Percentiles rank a stretch among this genome's conserved stretches.
These are phyloP conservation scores for Agaricus sinodeliciosus DNA, from an alignment of 768 basidiomycete species.

Conservation along the genomic window DNA sequence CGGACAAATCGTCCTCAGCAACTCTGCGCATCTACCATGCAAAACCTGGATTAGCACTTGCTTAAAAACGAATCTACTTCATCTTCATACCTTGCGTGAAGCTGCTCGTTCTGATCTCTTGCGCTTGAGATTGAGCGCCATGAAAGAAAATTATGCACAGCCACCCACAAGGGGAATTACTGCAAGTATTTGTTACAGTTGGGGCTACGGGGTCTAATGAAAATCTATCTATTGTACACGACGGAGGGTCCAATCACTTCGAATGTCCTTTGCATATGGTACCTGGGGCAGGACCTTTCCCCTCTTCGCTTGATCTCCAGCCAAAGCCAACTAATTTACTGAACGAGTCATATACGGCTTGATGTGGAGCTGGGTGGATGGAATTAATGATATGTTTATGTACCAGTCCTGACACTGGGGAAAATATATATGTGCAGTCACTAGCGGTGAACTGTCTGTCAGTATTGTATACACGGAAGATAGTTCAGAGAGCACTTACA, in stretches of 20 bases:
- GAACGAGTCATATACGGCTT: conserved; percentile 57
- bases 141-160: conserved; percentile 13
- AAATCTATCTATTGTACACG: not conserved
- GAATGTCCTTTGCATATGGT: conserved; percentile 1
- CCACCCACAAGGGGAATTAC: too few relatives aligned
- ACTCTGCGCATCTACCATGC: conserved; percentile 6
- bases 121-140: conserved; percentile 20
- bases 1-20: conserved; percentile 1
- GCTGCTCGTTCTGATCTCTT: conserved; percentile 14
- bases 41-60: not conserved
- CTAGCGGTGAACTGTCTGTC: conserved; percentile 24
- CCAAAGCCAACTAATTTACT: conserved; percentile 33
- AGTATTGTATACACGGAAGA: not conserved
- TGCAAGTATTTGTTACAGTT: not conserved
- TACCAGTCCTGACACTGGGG: conserved; percentile 58
- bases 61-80: not conserved
- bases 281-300: conserved; percentile 3
- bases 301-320: conserved; percentile 10
- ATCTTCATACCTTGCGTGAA: conserved; percentile 16
- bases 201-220: not conserved
- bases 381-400: conserved; percentile 60
- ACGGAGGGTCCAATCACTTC: not conserved
- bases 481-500: conserved; percentile 39
- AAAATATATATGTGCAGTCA: conserved; percentile 69
- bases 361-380: conserved; percentile 74